Percentiles rank a stretch among this genome's conserved stretches.
These are phyloP conservation scores for Colletotrichum tropicale DNA, from an alignment of 2,329 filamentous ascomycete genomes.

Conservation along the genomic window DNA sequence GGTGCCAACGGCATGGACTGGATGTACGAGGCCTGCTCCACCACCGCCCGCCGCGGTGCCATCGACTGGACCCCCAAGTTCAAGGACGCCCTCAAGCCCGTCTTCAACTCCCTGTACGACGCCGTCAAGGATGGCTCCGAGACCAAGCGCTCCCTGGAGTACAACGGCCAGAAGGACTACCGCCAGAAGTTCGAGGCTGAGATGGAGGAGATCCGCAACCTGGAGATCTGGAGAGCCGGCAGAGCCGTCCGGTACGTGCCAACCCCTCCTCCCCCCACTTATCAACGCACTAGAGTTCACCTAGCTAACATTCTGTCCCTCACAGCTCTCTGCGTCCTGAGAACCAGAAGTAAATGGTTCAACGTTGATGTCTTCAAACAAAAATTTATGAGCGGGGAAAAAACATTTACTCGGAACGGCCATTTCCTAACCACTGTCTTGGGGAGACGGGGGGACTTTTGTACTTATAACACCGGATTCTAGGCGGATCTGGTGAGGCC, in stretches of 20 bases:
- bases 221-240: constrained; percentile 99
- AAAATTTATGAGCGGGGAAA: constrained; percentile 7
- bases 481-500: constrained; percentile 21
- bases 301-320: constrained; percentile 24
- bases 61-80: constrained; percentile 98
- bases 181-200: constrained; percentile 96
- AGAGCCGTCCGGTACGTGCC: constrained; percentile 84
- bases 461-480: constrained; percentile 40
- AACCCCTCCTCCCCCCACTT: not conserved
- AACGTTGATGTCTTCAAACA: not conserved
- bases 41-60: constrained; percentile 95
- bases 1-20: constrained; percentile 99
- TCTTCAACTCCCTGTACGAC: constrained; percentile 98
- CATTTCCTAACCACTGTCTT: constrained; percentile 17
- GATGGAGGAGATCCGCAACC: constrained; percentile 96
- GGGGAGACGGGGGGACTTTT: constrained; percentile 24
- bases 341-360: constrained; percentile 73
- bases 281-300: not conserved
- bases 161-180: constrained; percentile 96
- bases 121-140: constrained; percentile 89
- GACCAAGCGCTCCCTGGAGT: constrained; percentile 95
- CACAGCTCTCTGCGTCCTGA: constrained; percentile 78
- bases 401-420: constrained; percentile 4
- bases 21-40: constrained; percentile 99
- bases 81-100: constrained; percentile 98